phyloP scores from a whole-genome alignment of 1,284 basidiomycete species.

The Apiotrichum akiyoshidainum region DNA sequence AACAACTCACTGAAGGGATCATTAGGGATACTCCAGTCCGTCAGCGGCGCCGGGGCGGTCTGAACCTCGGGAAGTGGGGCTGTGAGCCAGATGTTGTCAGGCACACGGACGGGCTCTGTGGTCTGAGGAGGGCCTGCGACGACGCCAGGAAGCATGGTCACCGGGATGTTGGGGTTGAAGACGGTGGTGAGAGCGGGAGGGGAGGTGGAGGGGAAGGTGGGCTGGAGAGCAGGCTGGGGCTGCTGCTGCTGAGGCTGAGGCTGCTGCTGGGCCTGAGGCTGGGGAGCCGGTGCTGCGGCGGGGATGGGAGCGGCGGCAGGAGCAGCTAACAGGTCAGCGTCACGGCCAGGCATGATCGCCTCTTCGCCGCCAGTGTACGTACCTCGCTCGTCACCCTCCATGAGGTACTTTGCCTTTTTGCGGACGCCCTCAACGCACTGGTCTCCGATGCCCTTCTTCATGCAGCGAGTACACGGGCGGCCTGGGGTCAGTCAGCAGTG shows the following conservation, averaged over 20 bases:
- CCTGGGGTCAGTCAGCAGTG: slow-evolving; percentile 55
- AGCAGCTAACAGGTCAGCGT: slow-evolving; percentile 4
- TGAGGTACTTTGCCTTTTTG: slow-evolving; percentile 96
- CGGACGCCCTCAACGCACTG: slow-evolving; percentile 90
- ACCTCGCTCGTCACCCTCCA: slow-evolving; percentile 89
- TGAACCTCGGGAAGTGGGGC: slow-evolving; percentile 22
- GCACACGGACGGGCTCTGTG: slow-evolving; percentile 17
- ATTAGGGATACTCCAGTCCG: slow-evolving; percentile 18
- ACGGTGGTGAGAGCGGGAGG: slow-evolving; percentile 10
- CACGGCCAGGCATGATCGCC: neutral
- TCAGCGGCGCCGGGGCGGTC: slow-evolving; percentile 5
- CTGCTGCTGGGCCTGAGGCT: neutral
- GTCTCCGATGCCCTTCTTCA: slow-evolving; percentile 85
- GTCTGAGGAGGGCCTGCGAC: slow-evolving; percentile 7
- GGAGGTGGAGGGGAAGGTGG: slow-evolving; percentile 14
- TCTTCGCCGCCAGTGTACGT: slow-evolving; percentile 3
- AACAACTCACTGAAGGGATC: slow-evolving; percentile 21
- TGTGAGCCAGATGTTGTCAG: slow-evolving; percentile 28
- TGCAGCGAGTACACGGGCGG: slow-evolving; percentile 89
- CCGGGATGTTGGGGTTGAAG: slow-evolving; percentile 16
- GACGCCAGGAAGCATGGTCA: slow-evolving; percentile 17
- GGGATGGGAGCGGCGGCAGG: slow-evolving; percentile 4
- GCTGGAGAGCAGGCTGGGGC: neutral
- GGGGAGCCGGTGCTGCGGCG: neutral
- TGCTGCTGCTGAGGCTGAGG: neutral